These are phyloP conservation scores for Linnemannia schmuckeri DNA, from an alignment of 192 early-diverging fungal species.

Conservation along the genomic window DNA sequence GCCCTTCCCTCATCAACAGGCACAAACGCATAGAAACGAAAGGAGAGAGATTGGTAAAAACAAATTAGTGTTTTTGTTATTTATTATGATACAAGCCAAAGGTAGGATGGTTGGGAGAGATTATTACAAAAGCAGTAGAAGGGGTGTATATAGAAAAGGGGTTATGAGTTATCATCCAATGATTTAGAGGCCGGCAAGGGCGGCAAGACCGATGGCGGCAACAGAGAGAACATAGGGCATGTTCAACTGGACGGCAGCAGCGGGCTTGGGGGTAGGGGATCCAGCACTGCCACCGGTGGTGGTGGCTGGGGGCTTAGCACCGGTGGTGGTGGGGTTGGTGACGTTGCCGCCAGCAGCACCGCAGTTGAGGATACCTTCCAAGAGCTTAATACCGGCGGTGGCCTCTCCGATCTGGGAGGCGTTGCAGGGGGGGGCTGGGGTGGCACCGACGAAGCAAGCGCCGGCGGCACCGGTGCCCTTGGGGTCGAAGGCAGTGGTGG, in stretches of 20 bases:
- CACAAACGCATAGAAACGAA: neutral
- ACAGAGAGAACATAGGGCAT: slow-evolving; percentile 41
- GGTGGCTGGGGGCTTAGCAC: neutral
- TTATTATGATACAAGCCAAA: slow-evolving; percentile 16
- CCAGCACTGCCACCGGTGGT: neutral
- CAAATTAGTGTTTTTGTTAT: slow-evolving; percentile 2
- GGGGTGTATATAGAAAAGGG: neutral
- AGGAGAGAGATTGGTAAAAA: neutral
- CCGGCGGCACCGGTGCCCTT: slow-evolving; percentile 27
- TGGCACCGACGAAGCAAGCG: neutral
- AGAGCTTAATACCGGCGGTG: neutral
- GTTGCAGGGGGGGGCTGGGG: slow-evolving; percentile 31
- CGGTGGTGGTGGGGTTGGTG: neutral
- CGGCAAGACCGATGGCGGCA: slow-evolving; percentile 49
- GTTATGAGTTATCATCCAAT: neutral
- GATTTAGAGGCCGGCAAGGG: slow-evolving; percentile 46
- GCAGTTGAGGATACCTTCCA: slow-evolving; percentile 11
- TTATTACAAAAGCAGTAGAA: neutral
- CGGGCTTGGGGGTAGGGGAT: neutral
- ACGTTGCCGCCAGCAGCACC: neutral
- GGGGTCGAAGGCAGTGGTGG: slow-evolving; percentile 5
- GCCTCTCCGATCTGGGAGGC: slow-evolving; percentile 17
- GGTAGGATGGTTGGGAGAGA: neutral
- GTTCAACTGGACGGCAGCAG: slow-evolving; percentile 22
- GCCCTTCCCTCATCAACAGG: neutral